These are phyloP conservation scores for Funneliformis mosseae DNA, from an alignment of 192 early-diverging fungal genomes.

Conservation along the genomic window DNA sequence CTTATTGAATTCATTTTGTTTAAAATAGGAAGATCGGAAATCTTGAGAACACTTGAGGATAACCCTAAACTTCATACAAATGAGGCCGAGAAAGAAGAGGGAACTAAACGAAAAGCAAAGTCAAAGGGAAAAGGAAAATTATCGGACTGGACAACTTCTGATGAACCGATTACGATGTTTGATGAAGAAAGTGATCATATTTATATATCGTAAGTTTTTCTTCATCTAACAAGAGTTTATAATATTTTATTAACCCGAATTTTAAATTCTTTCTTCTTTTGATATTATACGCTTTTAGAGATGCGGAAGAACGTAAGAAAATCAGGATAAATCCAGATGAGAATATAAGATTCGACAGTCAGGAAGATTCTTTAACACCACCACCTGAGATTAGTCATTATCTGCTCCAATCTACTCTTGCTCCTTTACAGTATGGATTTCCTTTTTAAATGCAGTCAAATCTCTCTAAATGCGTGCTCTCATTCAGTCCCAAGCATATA, in stretches of 20 bases:
- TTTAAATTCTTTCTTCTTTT: background rate
- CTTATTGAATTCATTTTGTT: background rate
- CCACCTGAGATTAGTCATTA: background rate
- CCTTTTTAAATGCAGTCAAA: background rate
- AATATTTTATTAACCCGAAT: background rate
- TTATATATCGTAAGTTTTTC: conserved; percentile 19
- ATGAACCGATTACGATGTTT: background rate
- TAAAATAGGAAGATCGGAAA: background rate
- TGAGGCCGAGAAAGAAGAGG: background rate
- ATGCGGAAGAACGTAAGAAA: background rate
- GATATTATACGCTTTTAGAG: background rate
- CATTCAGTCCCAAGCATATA: too few relatives aligned
- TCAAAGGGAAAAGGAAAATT: background rate
- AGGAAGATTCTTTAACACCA: conserved; percentile 10
- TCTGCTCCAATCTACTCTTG: conserved; percentile 5
- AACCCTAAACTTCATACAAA: background rate
- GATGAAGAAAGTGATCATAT: background rate
- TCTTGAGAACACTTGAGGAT: background rate
- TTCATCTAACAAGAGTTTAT: background rate
- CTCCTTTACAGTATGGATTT: conserved; percentile 6
- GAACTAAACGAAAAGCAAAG: background rate
- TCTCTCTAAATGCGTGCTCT: too few relatives aligned
- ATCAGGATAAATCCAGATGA: background rate
- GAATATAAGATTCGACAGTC: background rate
- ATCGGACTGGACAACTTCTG: conserved; percentile 11